Conservation (phyloP, 148 eudicot species). For the Persicaria maculosa region DNA sequence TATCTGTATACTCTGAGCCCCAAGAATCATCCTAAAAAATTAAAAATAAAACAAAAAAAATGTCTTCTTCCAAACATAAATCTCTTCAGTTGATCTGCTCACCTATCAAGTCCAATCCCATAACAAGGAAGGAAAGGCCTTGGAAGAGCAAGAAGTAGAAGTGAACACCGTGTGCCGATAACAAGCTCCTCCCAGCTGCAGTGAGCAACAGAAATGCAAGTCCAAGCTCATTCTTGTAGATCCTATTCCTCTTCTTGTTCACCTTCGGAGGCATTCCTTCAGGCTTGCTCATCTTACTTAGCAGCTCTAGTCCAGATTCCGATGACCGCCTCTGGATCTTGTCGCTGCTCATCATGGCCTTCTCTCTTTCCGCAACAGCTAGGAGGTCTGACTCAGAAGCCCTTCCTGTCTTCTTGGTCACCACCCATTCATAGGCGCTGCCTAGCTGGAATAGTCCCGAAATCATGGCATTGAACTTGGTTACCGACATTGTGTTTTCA, state of each 20-base stretch:
- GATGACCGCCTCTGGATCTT: slow-evolving; percentile 47
- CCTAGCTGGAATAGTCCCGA: slow-evolving; percentile 64
- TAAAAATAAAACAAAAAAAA: neutral
- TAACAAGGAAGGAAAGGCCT: slow-evolving; percentile 49
- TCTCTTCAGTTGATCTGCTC: slow-evolving; percentile 46
- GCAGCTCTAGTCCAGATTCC: slow-evolving; percentile 45
- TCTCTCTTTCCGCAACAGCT: slow-evolving; percentile 48
- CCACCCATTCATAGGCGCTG: slow-evolving; percentile 66
- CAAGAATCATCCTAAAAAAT: slow-evolving; percentile 9
- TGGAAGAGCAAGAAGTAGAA: slow-evolving; percentile 63
- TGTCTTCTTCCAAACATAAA: neutral
- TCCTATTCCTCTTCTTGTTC: slow-evolving; percentile 37
- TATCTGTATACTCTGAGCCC: neutral
- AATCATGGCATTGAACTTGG: slow-evolving; percentile 65
- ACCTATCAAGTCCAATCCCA: slow-evolving; percentile 59
- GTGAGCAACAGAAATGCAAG: slow-evolving; percentile 56
- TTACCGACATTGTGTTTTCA: slow-evolving; percentile 70
- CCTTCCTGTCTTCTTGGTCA: slow-evolving; percentile 63
- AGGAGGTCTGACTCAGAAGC: slow-evolving; percentile 52
- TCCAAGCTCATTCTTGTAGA: slow-evolving; percentile 50
- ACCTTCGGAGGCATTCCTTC: slow-evolving; percentile 9
- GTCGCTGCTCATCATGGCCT: slow-evolving; percentile 26
- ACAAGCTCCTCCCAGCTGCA: slow-evolving; percentile 53
- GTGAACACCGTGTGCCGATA: slow-evolving; percentile 56
- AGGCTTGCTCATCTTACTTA: slow-evolving; percentile 30